Conservation (phyloP, 345 rosid genomes). For the Psidium guajava region DNA sequence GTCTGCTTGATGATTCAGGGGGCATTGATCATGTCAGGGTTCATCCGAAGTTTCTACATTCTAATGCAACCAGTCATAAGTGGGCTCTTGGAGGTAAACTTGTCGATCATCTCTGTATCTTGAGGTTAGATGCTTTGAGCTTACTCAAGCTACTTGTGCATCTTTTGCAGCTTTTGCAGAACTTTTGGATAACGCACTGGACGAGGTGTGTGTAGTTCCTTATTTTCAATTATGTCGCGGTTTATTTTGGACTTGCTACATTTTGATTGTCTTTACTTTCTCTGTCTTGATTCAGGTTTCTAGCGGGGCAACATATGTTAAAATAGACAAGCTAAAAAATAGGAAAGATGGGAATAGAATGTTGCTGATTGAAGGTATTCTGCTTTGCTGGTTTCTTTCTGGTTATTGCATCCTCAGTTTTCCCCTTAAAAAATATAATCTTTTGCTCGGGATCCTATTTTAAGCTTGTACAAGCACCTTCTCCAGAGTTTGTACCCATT, state of each 20-base stretch:
- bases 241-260: not conserved
- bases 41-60: constrained; percentile 93
- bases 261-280: not conserved
- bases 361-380: constrained; percentile 72
- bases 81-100: constrained; percentile 96
- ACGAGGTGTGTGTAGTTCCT: constrained; percentile 42
- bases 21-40: constrained; percentile 87
- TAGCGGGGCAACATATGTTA: constrained; percentile 73
- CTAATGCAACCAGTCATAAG: constrained; percentile 97
- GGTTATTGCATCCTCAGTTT: not conserved
- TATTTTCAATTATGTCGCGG: not conserved
- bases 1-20: constrained; percentile 23
- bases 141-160: not conserved
- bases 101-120: not conserved
- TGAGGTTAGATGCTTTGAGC: not conserved
- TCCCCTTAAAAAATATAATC: not conserved
- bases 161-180: constrained; percentile 73
- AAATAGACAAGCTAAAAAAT: constrained; percentile 57
- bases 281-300: constrained; percentile 32
- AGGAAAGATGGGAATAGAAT: constrained; percentile 56
- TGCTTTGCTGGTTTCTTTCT: not conserved
- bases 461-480: not conserved
- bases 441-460: not conserved
- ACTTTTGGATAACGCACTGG: constrained; percentile 82
- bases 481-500: not conserved